Evolutionary conservation across 2,329 filamentous ascomycete species (phyloP), one percentile per base, ranked within the genome.

Genomic region (Pseudogymnoascus sp.): DNA sequence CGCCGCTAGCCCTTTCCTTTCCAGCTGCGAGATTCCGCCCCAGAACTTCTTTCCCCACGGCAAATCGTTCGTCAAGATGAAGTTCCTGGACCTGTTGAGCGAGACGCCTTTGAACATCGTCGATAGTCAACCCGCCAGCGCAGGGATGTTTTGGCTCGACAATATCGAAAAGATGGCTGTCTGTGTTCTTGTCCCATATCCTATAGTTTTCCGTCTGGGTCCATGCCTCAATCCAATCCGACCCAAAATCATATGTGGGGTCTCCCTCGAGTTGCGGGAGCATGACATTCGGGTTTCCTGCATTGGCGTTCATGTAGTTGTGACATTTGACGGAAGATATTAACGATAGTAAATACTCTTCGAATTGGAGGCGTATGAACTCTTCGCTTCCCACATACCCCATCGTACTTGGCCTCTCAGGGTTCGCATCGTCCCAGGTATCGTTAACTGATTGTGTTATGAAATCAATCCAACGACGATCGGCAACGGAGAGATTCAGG

Each of bases 311-410:
- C 26, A 87, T 78, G 71, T 88, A 88, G 71, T 85, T 87, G 75
- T 92, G 92, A 74, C 96, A 97, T 74, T 97, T 97, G 69, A 93
- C 89, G 0, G 90, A 87, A 0, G 93, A 90, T 47, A 97, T 85
- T 66, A 99, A 82, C 0, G 92, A 91, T 23, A 97, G 83, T 5
- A 99, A 83, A 73, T 99, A 99, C 71, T 97, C 93, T 76, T 99
- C 95, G 67, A 99, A 99, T 71, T 97, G 93, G 42, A 97, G 85
- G 31, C 95, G 86, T 70, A 99, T 99, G 72, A 97, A 97, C 74
- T 97, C 95, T 77, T 99, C 95, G 67, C 92, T 97, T 31, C 95
- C 95, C 38, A 91, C 87, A 72, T 97, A 99, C 31, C 93, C 93
- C 80, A 97, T 88, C 1, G 91, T 96, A 71, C 92, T 97, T n/a